A percentile compares a stretch with the other conserved stretches of the same genome.
phyloP scores from a whole-genome alignment of 495 filamentous ascomycete genomes.

The Penicillium dipodomyicola region DNA sequence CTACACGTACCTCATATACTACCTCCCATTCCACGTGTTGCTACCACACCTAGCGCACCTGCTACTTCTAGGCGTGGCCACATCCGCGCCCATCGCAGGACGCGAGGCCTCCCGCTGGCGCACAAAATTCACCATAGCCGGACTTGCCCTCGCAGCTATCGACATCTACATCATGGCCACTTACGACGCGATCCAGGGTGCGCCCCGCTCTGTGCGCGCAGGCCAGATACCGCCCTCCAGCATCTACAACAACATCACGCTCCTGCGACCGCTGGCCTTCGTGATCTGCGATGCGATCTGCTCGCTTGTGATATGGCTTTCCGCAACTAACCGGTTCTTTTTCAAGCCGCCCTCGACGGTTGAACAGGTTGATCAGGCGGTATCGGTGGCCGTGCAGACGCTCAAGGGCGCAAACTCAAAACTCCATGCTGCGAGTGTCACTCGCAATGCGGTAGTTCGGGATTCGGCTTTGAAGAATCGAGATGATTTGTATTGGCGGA shows the following conservation, averaged over 20 bases:
- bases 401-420: constrained; percentile 49
- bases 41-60: constrained; percentile 78
- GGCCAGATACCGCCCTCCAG: constrained; percentile 37
- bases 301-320: constrained; percentile 64
- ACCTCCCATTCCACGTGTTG: constrained; percentile 65
- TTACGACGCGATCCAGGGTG: constrained; percentile 61
- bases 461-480: constrained; percentile 53
- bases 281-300: constrained; percentile 59
- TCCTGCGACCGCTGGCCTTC: constrained; percentile 58
- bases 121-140: constrained; percentile 61
- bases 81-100: constrained; percentile 54
- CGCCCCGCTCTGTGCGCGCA: constrained; percentile 35
- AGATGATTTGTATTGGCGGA: constrained; percentile 58
- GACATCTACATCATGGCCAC: constrained; percentile 62
- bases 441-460: constrained; percentile 58
- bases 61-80: constrained; percentile 61
- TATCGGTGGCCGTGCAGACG: constrained; percentile 40
- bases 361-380: constrained; percentile 42
- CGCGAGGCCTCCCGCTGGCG: constrained; percentile 65
- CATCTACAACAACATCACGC: constrained; percentile 65
- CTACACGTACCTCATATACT: constrained; percentile 74
- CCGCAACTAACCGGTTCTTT: constrained; percentile 71
- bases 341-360: constrained; percentile 49
- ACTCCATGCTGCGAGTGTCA: constrained; percentile 51
- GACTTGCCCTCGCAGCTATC: constrained; percentile 53